These are phyloP conservation scores for Sophora flavescens DNA, from an alignment of 306 rosid genomes.

Conservation along the genomic window DNA sequence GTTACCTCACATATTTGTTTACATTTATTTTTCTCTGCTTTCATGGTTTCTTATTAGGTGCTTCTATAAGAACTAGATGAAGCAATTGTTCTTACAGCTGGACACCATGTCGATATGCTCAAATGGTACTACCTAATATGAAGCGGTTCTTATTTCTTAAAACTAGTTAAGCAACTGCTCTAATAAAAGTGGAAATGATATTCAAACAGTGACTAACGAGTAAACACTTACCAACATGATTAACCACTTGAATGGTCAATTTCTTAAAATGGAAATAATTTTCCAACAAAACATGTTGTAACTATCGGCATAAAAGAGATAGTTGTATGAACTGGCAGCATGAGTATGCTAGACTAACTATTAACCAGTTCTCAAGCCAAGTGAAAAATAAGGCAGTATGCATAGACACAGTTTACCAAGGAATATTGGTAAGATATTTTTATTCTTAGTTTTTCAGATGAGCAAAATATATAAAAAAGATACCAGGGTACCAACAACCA, in stretches of 20 bases:
- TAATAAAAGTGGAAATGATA: neutral
- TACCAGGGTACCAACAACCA: constrained; percentile 30
- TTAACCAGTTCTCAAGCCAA: neutral
- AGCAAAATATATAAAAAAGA: constrained; percentile 16
- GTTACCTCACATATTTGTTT: no score
- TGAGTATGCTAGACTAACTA: constrained; percentile 22
- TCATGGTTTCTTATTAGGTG: no score
- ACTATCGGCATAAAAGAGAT: neutral
- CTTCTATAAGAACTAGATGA: no score
- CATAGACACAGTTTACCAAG: constrained; percentile 15
- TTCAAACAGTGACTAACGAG: neutral
- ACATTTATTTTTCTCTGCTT: no score
- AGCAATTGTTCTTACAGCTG: no score
- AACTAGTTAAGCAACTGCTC: no score
- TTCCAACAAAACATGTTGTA: neutral
- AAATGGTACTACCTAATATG: no score
- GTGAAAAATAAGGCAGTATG: neutral
- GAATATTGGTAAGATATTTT: neutral
- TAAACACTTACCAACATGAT: constrained; percentile 4
- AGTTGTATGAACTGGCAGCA: constrained; percentile 1
- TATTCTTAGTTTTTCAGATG: constrained; percentile 1
- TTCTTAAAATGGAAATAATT: constrained; percentile 6
- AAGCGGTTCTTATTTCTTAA: no score
- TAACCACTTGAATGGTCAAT: constrained; percentile 13
- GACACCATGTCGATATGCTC: no score